Percentiles rank a stretch among this genome's conserved stretches.
These are phyloP conservation scores for Musa troglodytarum DNA, from an alignment of 176 grass and related monocot species.

Conservation along the genomic window DNA sequence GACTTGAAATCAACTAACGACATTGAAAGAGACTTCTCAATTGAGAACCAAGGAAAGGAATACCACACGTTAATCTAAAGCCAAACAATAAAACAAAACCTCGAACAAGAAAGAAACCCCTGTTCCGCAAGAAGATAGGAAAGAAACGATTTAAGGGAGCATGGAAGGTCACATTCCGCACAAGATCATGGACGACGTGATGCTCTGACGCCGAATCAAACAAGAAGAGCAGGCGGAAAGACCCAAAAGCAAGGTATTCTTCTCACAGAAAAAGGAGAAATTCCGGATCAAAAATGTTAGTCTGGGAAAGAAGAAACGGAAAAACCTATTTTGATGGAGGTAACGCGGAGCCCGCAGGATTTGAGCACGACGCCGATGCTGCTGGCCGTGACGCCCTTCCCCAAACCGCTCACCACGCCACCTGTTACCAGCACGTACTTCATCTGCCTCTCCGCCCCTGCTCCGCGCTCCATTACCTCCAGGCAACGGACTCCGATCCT, in stretches of 20 bases:
- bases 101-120: no score
- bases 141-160: neutral
- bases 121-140: neutral
- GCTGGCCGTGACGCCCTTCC: conserved; percentile 92
- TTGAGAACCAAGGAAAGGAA: no score
- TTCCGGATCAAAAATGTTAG: neutral
- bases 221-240: neutral
- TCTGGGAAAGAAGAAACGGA: neutral
- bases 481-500: no score
- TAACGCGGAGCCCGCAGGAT: conserved; percentile 79
- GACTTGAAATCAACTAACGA: no score
- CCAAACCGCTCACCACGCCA: conserved; percentile 89
- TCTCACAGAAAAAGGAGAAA: neutral
- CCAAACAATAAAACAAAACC: no score
- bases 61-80: no score
- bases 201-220: neutral
- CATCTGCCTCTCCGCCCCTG: conserved; percentile 20
- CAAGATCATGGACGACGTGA: neutral
- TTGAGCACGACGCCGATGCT: conserved; percentile 92
- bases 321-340: conserved; percentile 92
- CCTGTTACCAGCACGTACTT: conserved; percentile 95
- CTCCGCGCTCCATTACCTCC: neutral
- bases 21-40: no score
- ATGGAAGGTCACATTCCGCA: neutral
- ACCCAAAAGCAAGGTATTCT: neutral